Conservation (phyloP, 441 rosid species). For the Kokia cookei region DNA sequence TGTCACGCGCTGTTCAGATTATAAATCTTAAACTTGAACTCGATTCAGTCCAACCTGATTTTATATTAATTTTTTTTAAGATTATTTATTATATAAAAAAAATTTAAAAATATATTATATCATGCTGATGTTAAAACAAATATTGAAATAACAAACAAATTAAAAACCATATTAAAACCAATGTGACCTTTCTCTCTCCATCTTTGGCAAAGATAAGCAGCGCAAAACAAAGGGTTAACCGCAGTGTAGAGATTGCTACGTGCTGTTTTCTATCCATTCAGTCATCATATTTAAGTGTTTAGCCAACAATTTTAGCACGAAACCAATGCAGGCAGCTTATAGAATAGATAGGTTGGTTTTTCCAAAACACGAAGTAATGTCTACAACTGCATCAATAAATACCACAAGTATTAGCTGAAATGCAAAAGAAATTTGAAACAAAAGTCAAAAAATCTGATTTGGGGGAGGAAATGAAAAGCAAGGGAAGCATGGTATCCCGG, state of each 20-base stretch:
- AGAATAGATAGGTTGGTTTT: background rate
- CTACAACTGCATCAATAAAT: background rate
- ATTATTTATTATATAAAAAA: too few relatives aligned
- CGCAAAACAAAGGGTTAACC: constrained; percentile 89
- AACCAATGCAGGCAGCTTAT: background rate
- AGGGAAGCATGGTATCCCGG: too few relatives aligned
- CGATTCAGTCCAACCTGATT: too few relatives aligned
- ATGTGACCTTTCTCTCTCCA: constrained; percentile 54
- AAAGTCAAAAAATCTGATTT: background rate
- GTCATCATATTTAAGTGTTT: constrained; percentile 14
- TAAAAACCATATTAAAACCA: constrained; percentile 27
- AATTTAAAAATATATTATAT: too few relatives aligned
- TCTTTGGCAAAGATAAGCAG: constrained; percentile 81
- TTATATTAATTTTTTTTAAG: too few relatives aligned
- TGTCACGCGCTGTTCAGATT: too few relatives aligned
- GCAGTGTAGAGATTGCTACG: constrained; percentile 89
- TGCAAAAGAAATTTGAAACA: background rate
- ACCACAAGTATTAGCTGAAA: background rate
- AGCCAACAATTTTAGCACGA: background rate
- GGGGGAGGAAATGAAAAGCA: too few relatives aligned
- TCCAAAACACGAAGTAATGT: background rate
- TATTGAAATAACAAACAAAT: too few relatives aligned
- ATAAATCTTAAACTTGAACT: too few relatives aligned
- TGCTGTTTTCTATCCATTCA: constrained; percentile 58
- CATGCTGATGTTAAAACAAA: too few relatives aligned